These are phyloP conservation scores for Moricandia arvensis DNA, from an alignment of 345 rosid genomes.

Conservation along the genomic window DNA sequence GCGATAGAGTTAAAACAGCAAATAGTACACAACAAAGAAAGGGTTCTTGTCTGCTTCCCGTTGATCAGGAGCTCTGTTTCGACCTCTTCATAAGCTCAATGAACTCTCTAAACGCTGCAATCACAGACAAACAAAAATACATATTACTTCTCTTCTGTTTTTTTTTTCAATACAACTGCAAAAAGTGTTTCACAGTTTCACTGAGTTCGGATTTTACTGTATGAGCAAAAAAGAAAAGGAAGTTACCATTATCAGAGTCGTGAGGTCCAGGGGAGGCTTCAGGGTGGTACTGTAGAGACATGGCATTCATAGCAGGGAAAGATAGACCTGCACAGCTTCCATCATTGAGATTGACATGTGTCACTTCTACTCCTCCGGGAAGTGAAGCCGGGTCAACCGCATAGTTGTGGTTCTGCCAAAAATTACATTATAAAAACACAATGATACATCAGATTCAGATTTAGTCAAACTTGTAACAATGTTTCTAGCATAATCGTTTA, in stretches of 20 bases:
- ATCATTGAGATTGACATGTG: slow-evolving; percentile 91
- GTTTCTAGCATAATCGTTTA: slow-evolving; percentile 1
- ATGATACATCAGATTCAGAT: slow-evolving; percentile 6
- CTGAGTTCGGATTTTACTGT: neutral
- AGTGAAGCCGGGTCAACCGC: slow-evolving; percentile 92
- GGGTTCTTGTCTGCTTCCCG: neutral
- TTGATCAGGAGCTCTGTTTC: slow-evolving; percentile 25
- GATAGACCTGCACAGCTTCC: slow-evolving; percentile 96
- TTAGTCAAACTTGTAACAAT: neutral
- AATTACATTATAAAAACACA: neutral
- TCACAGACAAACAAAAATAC: neutral
- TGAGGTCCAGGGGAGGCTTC: slow-evolving; percentile 99
- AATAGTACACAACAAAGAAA: slow-evolving; percentile 23
- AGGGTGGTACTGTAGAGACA: slow-evolving; percentile 97
- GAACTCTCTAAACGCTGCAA: slow-evolving; percentile 56
- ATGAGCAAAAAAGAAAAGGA: neutral
- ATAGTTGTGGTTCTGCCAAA: slow-evolving; percentile 82
- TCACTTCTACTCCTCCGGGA: slow-evolving; percentile 84
- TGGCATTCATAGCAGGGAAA: slow-evolving; percentile 62
- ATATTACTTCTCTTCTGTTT: neutral
- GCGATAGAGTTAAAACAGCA: slow-evolving; percentile 2
- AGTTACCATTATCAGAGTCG: slow-evolving; percentile 79
- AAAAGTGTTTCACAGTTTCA: neutral
- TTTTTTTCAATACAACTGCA: neutral
- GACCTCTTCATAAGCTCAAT: slow-evolving; percentile 56